phyloP scores from a whole-genome alignment of 2,329 filamentous ascomycete species.

The Nemania bipapillata region DNA sequence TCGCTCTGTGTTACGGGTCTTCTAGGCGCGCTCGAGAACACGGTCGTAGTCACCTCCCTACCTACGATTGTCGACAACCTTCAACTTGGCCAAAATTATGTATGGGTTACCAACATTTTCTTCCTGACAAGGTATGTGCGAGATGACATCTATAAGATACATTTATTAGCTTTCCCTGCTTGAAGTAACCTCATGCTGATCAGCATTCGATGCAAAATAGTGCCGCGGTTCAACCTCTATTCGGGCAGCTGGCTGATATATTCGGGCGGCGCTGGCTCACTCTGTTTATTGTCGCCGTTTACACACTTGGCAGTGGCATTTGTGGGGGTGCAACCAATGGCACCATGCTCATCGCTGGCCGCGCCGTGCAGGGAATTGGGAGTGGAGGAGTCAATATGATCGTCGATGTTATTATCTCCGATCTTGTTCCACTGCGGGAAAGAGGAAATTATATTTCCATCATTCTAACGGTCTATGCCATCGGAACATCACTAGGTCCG shows the following conservation, averaged over 20 bases:
- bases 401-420: conserved; percentile 8
- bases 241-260: conserved; percentile 57
- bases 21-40: conserved; percentile 2
- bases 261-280: conserved; percentile 46
- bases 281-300: not conserved
- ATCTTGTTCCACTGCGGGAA: conserved; percentile 17
- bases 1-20: not conserved
- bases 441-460: conserved; percentile 12
- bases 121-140: conserved; percentile 21
- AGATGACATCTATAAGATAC: too few species aligned
- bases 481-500: conserved; percentile 10
- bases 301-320: conserved; percentile 25
- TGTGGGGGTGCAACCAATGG: conserved; percentile 24
- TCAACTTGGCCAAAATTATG: conserved; percentile 23
- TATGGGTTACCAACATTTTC: conserved; percentile 36
- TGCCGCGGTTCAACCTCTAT: conserved; percentile 41
- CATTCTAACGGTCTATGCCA: not conserved
- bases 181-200: too few species aligned
- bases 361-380: conserved; percentile 14
- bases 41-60: not conserved
- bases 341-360: conserved; percentile 15
- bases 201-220: not conserved
- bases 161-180: too few species aligned
- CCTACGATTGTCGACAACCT: not conserved
- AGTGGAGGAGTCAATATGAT: conserved; percentile 6